These are phyloP conservation scores for Exophiala calicioides DNA, from an alignment of 2,329 filamentous ascomycete genomes.

Conservation along the genomic window DNA sequence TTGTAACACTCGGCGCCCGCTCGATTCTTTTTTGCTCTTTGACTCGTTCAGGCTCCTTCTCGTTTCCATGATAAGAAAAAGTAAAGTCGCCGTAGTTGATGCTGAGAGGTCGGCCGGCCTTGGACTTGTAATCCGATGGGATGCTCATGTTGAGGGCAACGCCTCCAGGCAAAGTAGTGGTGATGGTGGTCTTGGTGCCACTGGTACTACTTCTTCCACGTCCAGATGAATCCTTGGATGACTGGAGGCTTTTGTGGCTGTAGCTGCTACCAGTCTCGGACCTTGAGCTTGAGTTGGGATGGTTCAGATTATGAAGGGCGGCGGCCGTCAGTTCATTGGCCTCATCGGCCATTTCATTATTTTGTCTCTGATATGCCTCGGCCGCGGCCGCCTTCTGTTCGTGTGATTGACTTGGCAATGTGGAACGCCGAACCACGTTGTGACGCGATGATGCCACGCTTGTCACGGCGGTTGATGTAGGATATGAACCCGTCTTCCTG, in stretches of 20 bases:
- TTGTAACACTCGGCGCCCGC: slow-evolving; percentile 23
- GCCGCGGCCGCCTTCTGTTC: slow-evolving; percentile 25
- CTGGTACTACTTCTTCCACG: slow-evolving; percentile 22
- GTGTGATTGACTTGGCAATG: slow-evolving; percentile 13
- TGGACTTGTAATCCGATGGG: slow-evolving; percentile 20
- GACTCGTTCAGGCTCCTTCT: slow-evolving; percentile 12
- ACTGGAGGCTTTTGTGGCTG: slow-evolving; percentile 29
- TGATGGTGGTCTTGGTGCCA: slow-evolving; percentile 21
- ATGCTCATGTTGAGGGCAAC: slow-evolving; percentile 26
- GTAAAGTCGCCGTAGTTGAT: slow-evolving; percentile 20
- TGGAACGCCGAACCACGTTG: slow-evolving; percentile 12
- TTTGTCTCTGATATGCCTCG: no score
- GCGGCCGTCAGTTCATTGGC: slow-evolving; percentile 26
- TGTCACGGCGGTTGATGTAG: slow-evolving; percentile 11
- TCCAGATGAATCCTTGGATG: slow-evolving; percentile 31
- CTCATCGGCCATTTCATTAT: slow-evolving; percentile 25
- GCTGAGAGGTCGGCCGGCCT: slow-evolving; percentile 25
- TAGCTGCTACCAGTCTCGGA: slow-evolving; percentile 31
- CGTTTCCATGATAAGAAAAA: slow-evolving; percentile 16
- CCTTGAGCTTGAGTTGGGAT: slow-evolving; percentile 20
- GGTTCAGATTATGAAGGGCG: slow-evolving; percentile 26
- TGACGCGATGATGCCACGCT: slow-evolving; percentile 17
- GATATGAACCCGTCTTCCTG: slow-evolving; percentile 23
- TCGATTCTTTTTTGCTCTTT: slow-evolving; percentile 26
- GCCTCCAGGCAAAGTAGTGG: slow-evolving; percentile 20